A percentile compares a stretch with the other conserved stretches of the same genome.
phyloP scores from a whole-genome alignment of 345 rosid genomes.

The Camelina laxa region DNA sequence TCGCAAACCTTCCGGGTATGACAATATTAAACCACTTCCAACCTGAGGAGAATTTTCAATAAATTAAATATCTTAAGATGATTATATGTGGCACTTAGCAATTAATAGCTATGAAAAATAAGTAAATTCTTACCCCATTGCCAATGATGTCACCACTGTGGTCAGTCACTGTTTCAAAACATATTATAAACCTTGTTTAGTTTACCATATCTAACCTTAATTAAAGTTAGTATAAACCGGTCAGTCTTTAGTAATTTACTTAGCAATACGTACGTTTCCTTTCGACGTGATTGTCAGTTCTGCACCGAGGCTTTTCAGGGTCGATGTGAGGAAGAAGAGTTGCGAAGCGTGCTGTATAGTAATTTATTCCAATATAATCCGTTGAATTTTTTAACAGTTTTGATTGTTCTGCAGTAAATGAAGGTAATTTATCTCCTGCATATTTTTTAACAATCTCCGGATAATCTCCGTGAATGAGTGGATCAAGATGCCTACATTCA shows the following conservation, averaged over 20 bases:
- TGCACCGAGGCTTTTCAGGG: conserved; percentile 34
- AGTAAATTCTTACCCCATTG: too few species aligned
- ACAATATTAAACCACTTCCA: background rate
- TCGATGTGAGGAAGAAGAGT: conserved; percentile 17
- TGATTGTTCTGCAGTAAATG: conserved; percentile 37
- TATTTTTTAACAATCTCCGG: conserved; percentile 35
- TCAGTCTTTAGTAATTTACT: background rate
- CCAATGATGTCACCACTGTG: conserved; percentile 25
- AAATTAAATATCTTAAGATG: background rate
- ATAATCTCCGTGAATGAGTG: conserved; percentile 40
- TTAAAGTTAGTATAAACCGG: background rate
- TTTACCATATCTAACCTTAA: too few species aligned
- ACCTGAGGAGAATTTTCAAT: background rate
- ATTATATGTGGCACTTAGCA: too few species aligned
- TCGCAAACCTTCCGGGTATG: background rate
- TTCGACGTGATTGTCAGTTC: conserved; percentile 40
- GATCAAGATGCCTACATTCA: conserved; percentile 40
- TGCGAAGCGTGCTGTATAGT: conserved; percentile 33
- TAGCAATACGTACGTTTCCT: conserved; percentile 20
- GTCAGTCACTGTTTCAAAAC: conserved; percentile 30
- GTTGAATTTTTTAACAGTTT: conserved; percentile 33
- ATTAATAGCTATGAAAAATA: too few species aligned
- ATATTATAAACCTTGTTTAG: too few species aligned
- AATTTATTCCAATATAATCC: conserved; percentile 39
- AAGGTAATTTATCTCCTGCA: conserved; percentile 36